phyloP scores from a whole-genome alignment of 495 filamentous ascomycete species.

The Penicillium maclennaniae region DNA sequence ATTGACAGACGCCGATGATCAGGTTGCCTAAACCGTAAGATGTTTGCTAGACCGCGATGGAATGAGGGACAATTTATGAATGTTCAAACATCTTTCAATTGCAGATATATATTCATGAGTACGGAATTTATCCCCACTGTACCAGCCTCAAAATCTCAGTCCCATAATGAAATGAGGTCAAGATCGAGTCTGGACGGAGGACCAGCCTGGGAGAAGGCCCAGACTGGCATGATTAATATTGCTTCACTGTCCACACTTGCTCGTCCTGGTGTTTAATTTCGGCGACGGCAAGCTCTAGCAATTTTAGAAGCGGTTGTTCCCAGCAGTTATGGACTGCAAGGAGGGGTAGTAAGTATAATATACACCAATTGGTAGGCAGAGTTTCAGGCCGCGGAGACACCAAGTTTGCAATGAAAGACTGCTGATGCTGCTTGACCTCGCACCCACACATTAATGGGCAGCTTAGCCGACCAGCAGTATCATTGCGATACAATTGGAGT shows the following conservation, averaged over 20 bases:
- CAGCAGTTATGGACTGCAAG: background rate
- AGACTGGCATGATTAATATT: constrained; percentile 45
- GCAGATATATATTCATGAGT: constrained; percentile 6
- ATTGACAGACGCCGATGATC: constrained; percentile 49
- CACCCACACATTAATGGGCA: constrained; percentile 20
- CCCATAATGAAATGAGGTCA: constrained; percentile 52
- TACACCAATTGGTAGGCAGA: background rate
- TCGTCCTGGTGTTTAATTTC: constrained; percentile 50
- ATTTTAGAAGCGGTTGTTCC: constrained; percentile 49
- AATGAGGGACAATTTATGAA: background rate
- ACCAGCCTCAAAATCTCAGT: constrained; percentile 45
- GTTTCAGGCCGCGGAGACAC: background rate
- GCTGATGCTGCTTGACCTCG: constrained; percentile 1
- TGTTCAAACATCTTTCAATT: background rate
- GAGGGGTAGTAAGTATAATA: background rate
- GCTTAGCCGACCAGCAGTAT: constrained; percentile 1
- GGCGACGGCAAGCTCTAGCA: constrained; percentile 66
- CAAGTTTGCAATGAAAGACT: background rate
- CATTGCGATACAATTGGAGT: background rate
- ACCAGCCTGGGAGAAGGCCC: constrained; percentile 23
- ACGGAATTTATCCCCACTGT: constrained; percentile 37
- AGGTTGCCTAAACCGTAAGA: constrained; percentile 7
- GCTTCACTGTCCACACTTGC: constrained; percentile 67
- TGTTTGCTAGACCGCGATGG: background rate
- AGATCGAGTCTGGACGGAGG: constrained; percentile 42